Evolutionary conservation across 768 basidiomycete species (phyloP).

Genomic region (Lepiota venenata): DNA sequence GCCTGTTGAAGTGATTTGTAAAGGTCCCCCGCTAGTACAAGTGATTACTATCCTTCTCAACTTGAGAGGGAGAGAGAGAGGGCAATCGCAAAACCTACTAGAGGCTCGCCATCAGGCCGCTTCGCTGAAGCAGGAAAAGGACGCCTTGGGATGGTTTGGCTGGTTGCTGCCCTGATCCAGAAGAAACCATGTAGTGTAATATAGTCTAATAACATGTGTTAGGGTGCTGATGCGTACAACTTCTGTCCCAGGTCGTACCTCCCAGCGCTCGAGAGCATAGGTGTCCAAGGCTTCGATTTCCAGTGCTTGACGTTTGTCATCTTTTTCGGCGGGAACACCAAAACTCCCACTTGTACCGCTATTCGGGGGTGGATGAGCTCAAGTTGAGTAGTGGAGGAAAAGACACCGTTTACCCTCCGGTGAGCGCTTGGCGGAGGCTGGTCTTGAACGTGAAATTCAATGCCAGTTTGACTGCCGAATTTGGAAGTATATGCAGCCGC

Average conservation of each 20-base stretch:
- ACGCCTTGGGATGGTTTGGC: slow-evolving; percentile 81
- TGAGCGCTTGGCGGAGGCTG: slow-evolving; percentile 78
- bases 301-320: slow-evolving; percentile 54
- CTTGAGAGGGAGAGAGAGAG: no score
- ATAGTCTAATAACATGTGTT: slow-evolving; percentile 62
- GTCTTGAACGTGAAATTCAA: slow-evolving; percentile 77
- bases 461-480: slow-evolving; percentile 54
- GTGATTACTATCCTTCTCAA: slow-evolving; percentile 10
- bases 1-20: slow-evolving; percentile 88
- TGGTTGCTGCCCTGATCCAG: slow-evolving; percentile 72
- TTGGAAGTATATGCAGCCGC: slow-evolving; percentile 67
- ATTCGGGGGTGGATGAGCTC: slow-evolving; percentile 10
- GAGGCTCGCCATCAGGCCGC: slow-evolving; percentile 78
- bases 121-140: slow-evolving; percentile 75
- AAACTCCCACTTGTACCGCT: slow-evolving; percentile 83
- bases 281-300: slow-evolving; percentile 65
- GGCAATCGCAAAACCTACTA: slow-evolving; percentile 42
- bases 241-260: slow-evolving; percentile 45
- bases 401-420: slow-evolving; percentile 65
- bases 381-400: background rate
- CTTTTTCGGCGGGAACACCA: slow-evolving; percentile 68
- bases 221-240: background rate
- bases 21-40: slow-evolving; percentile 44
- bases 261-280: slow-evolving; percentile 88
- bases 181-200: slow-evolving; percentile 97